Base-by-base conservation (phyloP, 2,329 filamentous ascomycete genomes). In the Talaromyces sp. region DNA sequence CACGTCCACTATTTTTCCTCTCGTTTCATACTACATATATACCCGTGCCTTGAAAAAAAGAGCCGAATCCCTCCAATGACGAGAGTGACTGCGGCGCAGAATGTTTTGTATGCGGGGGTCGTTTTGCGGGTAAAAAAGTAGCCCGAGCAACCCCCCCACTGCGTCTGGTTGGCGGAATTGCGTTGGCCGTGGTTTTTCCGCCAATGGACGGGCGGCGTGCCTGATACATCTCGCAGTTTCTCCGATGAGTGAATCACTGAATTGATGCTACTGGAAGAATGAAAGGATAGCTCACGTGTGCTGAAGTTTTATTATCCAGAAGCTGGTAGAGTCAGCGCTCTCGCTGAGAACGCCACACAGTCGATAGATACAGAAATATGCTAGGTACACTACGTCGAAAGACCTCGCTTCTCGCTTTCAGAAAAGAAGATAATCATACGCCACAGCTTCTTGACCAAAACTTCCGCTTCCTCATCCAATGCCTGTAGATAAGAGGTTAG, bases 371-470 rank as follows among this genome's bases (percentile, higher is more conserved):
- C 33, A 39, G 33, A n/a, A 16, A 37, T 22, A 33, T 52, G 49
- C 16, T 52, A 52, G 16, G 27, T 52, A 22, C 37, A 19, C 14
- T 45, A 59, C 3, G 56, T 59, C 22, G 90, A 90, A 67, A 97
- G 82, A 1, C 93, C 93, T 68, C 93, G 84, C 82, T 95, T 96
- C 84, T 97, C 94, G 73, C 90, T 91, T 79, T 98, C 94, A 6
- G 92, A 95, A 73, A 94, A 97, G 87, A 97, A 98, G 73, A 98
- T 96, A 65, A 97, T 89, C 92, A 98, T 96, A 60, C 94, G 88
- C 95, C 95, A 99, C 41, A 99, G 85, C 81, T 97, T 98, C 86
- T 92, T 96, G 59, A 98, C 93, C 70, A 99, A 81, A 31, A 91
- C 89, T 77, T 97, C 93, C 11, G 93, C 93, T 75, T 98, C 95